Evolutionary conservation across 2,329 filamentous ascomycete species (phyloP), one percentile per base, ranked within the genome.

Genomic region (Aureobasidium mangrovei): DNA sequence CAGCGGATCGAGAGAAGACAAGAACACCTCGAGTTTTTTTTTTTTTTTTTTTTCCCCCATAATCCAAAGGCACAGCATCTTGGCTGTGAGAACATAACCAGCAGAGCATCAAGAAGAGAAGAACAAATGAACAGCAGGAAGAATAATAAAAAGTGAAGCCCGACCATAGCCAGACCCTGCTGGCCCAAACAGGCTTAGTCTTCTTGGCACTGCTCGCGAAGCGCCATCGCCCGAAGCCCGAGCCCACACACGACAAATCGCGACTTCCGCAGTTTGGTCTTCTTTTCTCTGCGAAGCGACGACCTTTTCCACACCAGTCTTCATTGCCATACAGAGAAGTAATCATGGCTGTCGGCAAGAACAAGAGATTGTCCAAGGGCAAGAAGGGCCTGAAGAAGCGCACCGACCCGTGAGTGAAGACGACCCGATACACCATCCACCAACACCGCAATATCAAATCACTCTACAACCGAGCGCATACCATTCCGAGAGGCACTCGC

Each of bases 351-450:
- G 85, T 89, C 76, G 85, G 85, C 80, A 89, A 89, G 88, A 98
- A 98, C 86, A 98, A 98, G 90, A 90, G 93, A 83, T 85, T 98
- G 81, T 97, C 93, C 65, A 98, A 98, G 85, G 93, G 93, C 81
- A 98, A 97, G 89, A 98, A 98, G 85, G 91, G 93, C 77, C 83
- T 97, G 75, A 97, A 97, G 89, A 97, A 98, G 91, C 91, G 91
- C 81, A 91, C 91, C 71, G 93, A 98, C 77, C 91, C 42, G 53
- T 54, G 53, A 54, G 53, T 54, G 43, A 54, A 38, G 49, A 43
- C 49, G 49, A 53, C n/a, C 36, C 49, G 49, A 35, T 36, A 29
- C 49, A 44, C 49, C 93, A 71, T 97, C 97, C 82, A 83, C 91
- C 71, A 60, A 51, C 41, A 48, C 41, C 24, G 12, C 10, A 44